Evolutionary conservation across 176 grass and related monocot species (phyloP).

Genomic region (Oryza rufipogon): DNA sequence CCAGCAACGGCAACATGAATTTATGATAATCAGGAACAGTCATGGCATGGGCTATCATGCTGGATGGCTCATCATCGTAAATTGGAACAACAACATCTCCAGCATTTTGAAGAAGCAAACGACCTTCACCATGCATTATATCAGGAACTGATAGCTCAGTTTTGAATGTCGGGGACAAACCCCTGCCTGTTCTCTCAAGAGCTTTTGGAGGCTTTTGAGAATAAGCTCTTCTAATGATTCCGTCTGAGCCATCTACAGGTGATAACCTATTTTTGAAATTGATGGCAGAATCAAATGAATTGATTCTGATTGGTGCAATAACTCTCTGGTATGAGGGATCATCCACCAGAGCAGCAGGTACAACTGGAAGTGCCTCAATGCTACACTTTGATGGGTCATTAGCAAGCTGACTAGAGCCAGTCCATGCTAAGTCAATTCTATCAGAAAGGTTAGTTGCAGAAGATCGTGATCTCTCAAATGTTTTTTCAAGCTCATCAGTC

Average conservation of each 20-base stretch:
- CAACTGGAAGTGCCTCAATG: conserved; percentile 47
- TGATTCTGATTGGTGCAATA: conserved; percentile 65
- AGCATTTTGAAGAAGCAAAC: conserved; percentile 54
- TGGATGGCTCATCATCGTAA: conserved; percentile 89
- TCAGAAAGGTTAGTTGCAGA: conserved; percentile 81
- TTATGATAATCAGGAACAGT: conserved; percentile 66
- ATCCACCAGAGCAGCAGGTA: conserved; percentile 45
- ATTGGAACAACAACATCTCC: conserved; percentile 71
- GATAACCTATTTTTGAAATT: conserved; percentile 44
- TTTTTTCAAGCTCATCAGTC: conserved; percentile 35
- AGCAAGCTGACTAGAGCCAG: conserved; percentile 55
- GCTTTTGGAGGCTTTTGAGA: conserved; percentile 72
- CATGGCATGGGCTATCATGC: conserved; percentile 93
- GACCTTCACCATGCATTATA: conserved; percentile 57
- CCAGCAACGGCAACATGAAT: conserved; percentile 51
- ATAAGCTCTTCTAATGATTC: conserved; percentile 78
- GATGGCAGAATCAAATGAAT: conserved; percentile 81
- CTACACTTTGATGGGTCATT: conserved; percentile 40
- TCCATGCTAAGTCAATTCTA: conserved; percentile 91
- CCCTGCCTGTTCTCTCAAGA: conserved; percentile 55
- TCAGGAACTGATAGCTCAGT: conserved; percentile 53
- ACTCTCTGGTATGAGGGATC: conserved; percentile 54
- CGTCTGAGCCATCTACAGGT: conserved; percentile 36
- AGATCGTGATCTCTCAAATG: conserved; percentile 52
- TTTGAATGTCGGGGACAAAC: conserved; percentile 45